phyloP scores from a whole-genome alignment of 192 early-diverging fungal species.

The Rhizophagus clarus region DNA sequence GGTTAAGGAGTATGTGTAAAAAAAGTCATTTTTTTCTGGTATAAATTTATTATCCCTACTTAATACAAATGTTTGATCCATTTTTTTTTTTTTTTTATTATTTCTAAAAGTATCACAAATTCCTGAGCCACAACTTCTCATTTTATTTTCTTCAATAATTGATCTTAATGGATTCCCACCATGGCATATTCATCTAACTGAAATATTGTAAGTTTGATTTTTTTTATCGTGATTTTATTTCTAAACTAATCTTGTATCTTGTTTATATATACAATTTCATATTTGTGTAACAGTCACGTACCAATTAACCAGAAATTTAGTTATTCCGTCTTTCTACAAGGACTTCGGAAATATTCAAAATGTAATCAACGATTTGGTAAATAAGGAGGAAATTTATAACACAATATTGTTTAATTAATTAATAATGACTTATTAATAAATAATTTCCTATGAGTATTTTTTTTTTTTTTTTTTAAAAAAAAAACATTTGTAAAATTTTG shows the following conservation, averaged over 20 bases:
- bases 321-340: conserved; percentile 42
- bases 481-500: too few species aligned
- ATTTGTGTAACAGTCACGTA: conserved; percentile 42
- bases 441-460: background rate
- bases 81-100: background rate
- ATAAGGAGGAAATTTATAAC: background rate
- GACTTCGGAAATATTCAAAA: conserved; percentile 43
- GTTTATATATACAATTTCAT: too few species aligned
- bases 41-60: too few species aligned
- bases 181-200: conserved; percentile 48
- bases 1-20: conserved; percentile 13
- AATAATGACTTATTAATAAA: too few species aligned
- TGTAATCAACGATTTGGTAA: conserved; percentile 46
- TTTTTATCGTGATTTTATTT: too few species aligned
- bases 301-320: conserved; percentile 38
- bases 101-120: conserved; percentile 33
- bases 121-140: conserved; percentile 46
- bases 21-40: too few species aligned
- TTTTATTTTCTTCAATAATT: conserved; percentile 44
- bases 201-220: conserved; percentile 45
- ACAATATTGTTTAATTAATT: too few species aligned
- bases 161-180: conserved; percentile 48
- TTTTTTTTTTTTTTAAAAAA: too few species aligned
- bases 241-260: too few species aligned
- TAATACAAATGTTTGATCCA: background rate